Base-by-base conservation (phyloP, 345 rosid genomes). In the Lepidium sativum region DNA sequence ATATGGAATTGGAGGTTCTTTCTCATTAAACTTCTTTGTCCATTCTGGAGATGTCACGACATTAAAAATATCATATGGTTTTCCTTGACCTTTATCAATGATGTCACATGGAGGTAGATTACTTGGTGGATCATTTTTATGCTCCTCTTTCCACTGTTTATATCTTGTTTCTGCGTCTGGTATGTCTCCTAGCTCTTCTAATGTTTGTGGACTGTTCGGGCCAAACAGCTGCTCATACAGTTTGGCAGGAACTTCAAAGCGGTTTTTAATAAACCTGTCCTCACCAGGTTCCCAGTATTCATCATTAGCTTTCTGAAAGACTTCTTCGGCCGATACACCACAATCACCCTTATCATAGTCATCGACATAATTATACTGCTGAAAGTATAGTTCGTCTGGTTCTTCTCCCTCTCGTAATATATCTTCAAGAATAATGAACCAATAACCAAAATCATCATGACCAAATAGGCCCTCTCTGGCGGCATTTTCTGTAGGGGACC, bases 221-320 rank as follows among this genome's bases (percentile, higher is more conserved):
- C 98, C 98, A 81, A 89, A 92, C 58, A 88, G 47, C 72, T 86
- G 82, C 80, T 92, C 97, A 61, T 89, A 92, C 13, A 92, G 75
- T 75, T 92, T 92, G 42, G 98, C 94, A 23, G 96, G 98, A 69
- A 87, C 77, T 74, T 89, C 89, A 40, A 79, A 81, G 7, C 96
- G 94, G 75, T 84, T 72, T 50, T 92, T 87, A 8, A 92, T 75
- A 60, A 79, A 87, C 25, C 82, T 74, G 55, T 92, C 97, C 78
- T 92, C 98, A 17, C 97, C 98, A 63, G 97, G 97, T 77, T 92
- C 98, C 97, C 97, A 92, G 66, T 92, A 92, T 55, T 92, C 94
- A 74, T 92, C 98, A 65, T 84, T 83, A 52, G 96, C 86, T 77
- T 63, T 89, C 76, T 86, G 71, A 59, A 89, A 80, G 53, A 86